phyloP scores from a whole-genome alignment of 2,329 filamentous ascomycete species.

The Aulographum hederae region DNA sequence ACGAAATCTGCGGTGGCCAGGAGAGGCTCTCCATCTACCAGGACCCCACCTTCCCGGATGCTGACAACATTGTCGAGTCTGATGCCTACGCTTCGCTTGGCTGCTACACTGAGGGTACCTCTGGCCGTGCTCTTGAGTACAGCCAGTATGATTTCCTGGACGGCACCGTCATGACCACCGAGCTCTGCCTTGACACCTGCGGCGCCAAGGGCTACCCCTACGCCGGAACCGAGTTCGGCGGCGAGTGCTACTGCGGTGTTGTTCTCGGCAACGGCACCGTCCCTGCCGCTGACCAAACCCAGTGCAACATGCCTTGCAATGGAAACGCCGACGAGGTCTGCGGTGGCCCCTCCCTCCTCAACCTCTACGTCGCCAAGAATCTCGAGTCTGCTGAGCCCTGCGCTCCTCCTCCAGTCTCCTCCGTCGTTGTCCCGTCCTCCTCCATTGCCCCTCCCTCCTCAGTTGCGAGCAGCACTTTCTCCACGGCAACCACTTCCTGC shows the following conservation, averaged over 20 bases:
- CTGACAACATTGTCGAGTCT: constrained; percentile 10
- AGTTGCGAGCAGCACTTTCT: neutral
- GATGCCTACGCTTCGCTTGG: constrained; percentile 14
- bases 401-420: neutral
- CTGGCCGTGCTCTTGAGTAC: constrained; percentile 10
- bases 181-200: constrained; percentile 19
- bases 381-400: neutral
- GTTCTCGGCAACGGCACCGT: constrained; percentile 14
- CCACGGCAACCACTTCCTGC: neutral
- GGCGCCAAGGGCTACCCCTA: constrained; percentile 17
- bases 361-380: constrained; percentile 4
- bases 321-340: constrained; percentile 16
- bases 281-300: constrained; percentile 1
- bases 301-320: constrained; percentile 17
- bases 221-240: constrained; percentile 18
- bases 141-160: constrained; percentile 16
- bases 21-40: constrained; percentile 15
- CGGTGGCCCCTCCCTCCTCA: constrained; percentile 15
- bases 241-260: constrained; percentile 19
- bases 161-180: constrained; percentile 13
- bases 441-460: too few species aligned
- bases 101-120: constrained; percentile 22
- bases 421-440: too few species aligned
- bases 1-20: constrained; percentile 9
- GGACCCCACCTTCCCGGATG: constrained; percentile 15